Conservation (phyloP, 1,139 yeast genomes). For the Kluyveromyces sp. region DNA sequence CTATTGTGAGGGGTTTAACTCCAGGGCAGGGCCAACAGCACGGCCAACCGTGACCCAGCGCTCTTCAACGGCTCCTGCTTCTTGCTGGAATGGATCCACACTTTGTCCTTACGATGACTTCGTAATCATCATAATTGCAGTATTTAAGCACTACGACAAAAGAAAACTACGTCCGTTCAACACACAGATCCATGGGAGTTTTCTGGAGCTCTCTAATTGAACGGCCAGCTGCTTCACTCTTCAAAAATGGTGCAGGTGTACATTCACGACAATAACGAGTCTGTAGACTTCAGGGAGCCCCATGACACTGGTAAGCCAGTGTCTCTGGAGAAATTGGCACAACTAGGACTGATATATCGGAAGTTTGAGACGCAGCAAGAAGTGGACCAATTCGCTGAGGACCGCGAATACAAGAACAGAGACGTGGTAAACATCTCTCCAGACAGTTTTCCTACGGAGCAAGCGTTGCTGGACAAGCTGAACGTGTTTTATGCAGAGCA, state of each 20-base stretch:
- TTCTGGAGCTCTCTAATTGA: no score
- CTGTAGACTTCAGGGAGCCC: slow-evolving; percentile 60
- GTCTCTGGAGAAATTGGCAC: slow-evolving; percentile 40
- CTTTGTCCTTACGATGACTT: neutral
- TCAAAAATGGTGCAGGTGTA: slow-evolving; percentile 41
- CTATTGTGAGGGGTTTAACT: no score
- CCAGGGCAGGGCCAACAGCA: no score
- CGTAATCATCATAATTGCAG: neutral
- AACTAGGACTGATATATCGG: slow-evolving; percentile 66
- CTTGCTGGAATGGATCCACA: neutral
- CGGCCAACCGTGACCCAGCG: no score
- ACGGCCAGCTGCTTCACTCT: no score
- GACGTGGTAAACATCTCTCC: slow-evolving; percentile 63
- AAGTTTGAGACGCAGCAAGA: slow-evolving; percentile 46
- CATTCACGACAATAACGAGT: slow-evolving; percentile 61
- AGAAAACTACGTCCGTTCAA: no score
- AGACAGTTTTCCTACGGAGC: slow-evolving; percentile 53
- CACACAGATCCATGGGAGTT: no score
- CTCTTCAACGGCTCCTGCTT: neutral
- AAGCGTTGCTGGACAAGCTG: slow-evolving; percentile 57
- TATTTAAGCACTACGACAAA: no score
- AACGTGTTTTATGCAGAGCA: slow-evolving; percentile 76
- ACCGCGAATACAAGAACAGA: slow-evolving; percentile 72
- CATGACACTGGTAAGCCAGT: slow-evolving; percentile 68
- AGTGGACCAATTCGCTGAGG: slow-evolving; percentile 59